These are phyloP conservation scores for Aspergillus saccharolyticus DNA, from an alignment of 495 filamentous ascomycete genomes.

Conservation along the genomic window DNA sequence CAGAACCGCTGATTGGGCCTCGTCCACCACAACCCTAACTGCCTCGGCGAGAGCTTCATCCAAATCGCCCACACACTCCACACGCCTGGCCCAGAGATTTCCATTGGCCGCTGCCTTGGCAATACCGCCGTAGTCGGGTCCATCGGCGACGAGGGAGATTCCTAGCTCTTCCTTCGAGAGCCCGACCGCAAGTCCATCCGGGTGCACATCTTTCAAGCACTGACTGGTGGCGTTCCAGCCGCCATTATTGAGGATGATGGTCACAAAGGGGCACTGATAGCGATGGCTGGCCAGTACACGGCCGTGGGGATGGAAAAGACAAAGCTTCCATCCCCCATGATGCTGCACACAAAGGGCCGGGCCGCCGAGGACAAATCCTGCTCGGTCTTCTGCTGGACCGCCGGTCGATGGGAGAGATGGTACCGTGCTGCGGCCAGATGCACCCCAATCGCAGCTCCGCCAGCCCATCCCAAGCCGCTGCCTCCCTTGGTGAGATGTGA, in stretches of 20 bases:
- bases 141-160: constrained; percentile 20
- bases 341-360: constrained; percentile 20
- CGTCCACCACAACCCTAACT: background rate
- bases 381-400: background rate
- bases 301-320: constrained; percentile 25
- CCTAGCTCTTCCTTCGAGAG: constrained; percentile 17
- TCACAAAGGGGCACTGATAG: constrained; percentile 25
- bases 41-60: constrained; percentile 7
- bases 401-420: constrained; percentile 7
- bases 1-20: background rate
- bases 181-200: constrained; percentile 8
- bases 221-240: constrained; percentile 20
- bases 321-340: constrained; percentile 28
- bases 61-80: background rate
- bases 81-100: constrained; percentile 17
- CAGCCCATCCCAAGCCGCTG: constrained; percentile 25
- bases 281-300: constrained; percentile 25
- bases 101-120: constrained; percentile 21
- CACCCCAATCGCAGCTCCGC: constrained; percentile 26
- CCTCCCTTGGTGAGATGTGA: constrained; percentile 28
- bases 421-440: constrained; percentile 20
- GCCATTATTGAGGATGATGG: constrained; percentile 28
- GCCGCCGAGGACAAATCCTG: constrained; percentile 1
- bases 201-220: constrained; percentile 18
- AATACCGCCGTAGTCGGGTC: constrained; percentile 19